Evolutionary conservation across 768 basidiomycete species (phyloP).

Genomic region (Trametes cinnabarina): DNA sequence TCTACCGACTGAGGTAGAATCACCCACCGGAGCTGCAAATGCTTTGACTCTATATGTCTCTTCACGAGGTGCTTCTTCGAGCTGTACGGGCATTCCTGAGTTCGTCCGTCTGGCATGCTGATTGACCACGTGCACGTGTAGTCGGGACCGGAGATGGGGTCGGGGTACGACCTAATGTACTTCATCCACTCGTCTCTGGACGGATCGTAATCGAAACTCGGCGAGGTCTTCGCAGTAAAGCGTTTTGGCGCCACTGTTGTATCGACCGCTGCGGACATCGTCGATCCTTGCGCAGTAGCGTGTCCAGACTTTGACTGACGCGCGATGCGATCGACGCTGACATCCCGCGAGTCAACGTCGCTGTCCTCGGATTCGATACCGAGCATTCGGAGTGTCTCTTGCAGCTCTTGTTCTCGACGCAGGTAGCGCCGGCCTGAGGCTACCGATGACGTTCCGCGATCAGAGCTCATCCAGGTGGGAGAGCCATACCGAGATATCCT

Average conservation of each 20-base stretch:
- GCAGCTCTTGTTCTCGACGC: background rate
- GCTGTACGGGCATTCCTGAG: slow-evolving; percentile 37
- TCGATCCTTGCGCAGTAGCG: background rate
- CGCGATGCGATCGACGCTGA: background rate
- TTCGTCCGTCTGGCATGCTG: background rate
- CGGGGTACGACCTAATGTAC: background rate
- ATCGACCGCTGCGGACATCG: slow-evolving; percentile 1
- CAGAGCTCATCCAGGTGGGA: background rate
- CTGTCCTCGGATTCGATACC: slow-evolving; percentile 8
- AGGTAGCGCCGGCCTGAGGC: background rate
- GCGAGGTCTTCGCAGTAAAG: background rate
- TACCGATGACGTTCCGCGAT: background rate
- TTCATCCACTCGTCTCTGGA: background rate
- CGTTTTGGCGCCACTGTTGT: background rate
- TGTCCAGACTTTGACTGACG: slow-evolving; percentile 12
- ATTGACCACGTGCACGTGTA: slow-evolving; percentile 12
- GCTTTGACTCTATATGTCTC: slow-evolving; percentile 63
- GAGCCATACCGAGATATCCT: background rate
- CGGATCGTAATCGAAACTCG: slow-evolving; percentile 1
- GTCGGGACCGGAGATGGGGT: background rate
- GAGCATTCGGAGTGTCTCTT: background rate
- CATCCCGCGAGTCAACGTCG: background rate
- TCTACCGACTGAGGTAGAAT: too few relatives aligned
- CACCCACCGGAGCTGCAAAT: slow-evolving; percentile 57
- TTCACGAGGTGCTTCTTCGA: slow-evolving; percentile 67